Conservation (phyloP, 1,139 yeast genomes). For the Lodderomyces pseudojiufengensis region DNA sequence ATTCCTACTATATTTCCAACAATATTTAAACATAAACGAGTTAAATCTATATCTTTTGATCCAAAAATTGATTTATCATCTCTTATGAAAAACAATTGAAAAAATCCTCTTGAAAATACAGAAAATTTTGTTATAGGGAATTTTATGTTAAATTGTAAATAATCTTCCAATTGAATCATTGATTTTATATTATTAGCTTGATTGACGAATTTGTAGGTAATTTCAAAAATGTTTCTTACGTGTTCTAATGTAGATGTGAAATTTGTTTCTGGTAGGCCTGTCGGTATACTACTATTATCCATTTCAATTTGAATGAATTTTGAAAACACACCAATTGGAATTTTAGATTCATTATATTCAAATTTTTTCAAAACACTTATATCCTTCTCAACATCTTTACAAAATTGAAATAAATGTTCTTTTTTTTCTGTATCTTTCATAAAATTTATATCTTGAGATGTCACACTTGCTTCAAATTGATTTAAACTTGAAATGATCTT, state of each 20-base stretch:
- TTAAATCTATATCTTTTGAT: conserved; percentile 16
- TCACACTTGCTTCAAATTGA: conserved; percentile 21
- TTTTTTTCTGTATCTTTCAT: conserved; percentile 1
- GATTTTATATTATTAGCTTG: conserved; percentile 23
- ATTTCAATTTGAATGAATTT: conserved; percentile 53
- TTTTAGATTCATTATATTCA: conserved; percentile 9
- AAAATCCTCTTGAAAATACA: conserved; percentile 57
- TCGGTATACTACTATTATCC: conserved; percentile 59
- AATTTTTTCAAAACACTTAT: conserved; percentile 9
- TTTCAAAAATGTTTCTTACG: conserved; percentile 33
- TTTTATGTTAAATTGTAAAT: conserved; percentile 31
- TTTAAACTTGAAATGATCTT: conserved; percentile 24
- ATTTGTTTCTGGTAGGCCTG: conserved; percentile 29
- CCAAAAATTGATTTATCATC: conserved; percentile 55
- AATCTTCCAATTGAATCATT: conserved; percentile 33
- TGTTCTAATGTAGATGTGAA: conserved; percentile 26
- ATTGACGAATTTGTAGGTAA: conserved; percentile 23
- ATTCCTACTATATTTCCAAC: conserved; percentile 27
- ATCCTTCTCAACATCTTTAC: conserved; percentile 18
- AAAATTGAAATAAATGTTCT: conserved; percentile 11
- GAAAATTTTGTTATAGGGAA: conserved; percentile 30
- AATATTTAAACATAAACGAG: conserved; percentile 16
- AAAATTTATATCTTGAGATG: conserved; percentile 7
- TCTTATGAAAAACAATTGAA: conserved; percentile 57
- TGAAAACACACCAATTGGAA: conserved; percentile 33